phyloP scores from a whole-genome alignment of 1,284 basidiomycete genomes.

The Ganoderma sp. region DNA sequence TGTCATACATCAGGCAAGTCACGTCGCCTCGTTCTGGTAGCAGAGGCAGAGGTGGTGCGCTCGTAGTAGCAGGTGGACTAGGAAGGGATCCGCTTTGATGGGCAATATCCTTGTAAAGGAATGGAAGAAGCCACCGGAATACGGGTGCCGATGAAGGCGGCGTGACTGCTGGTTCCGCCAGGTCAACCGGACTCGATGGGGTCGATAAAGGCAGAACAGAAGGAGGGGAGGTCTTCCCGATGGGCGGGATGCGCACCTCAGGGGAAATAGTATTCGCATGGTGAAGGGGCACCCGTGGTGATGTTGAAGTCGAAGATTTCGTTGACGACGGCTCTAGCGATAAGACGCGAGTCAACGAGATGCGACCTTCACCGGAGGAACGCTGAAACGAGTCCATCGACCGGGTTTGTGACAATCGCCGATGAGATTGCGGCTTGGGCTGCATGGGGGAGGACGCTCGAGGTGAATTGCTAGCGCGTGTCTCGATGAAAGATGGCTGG shows the following conservation, averaged over 20 bases:
- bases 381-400: conserved; percentile 27
- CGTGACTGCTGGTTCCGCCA: conserved; percentile 24
- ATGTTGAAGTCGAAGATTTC: conserved; percentile 6
- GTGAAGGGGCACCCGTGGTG: conserved; percentile 21
- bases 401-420: conserved; percentile 18
- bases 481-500: conserved; percentile 10
- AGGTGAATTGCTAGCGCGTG: conserved; percentile 11
- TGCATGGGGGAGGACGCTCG: conserved; percentile 15
- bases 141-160: conserved; percentile 43
- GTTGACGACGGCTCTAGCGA: conserved; percentile 22
- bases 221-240: conserved; percentile 10
- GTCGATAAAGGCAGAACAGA: conserved; percentile 5
- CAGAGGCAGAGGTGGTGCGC: conserved; percentile 33
- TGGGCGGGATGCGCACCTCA: conserved; percentile 19
- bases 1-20: conserved; percentile 71
- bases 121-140: conserved; percentile 67
- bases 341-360: conserved; percentile 18
- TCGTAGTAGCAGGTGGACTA: conserved; percentile 35
- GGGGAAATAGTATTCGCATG: conserved; percentile 29
- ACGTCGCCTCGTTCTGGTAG: conserved; percentile 63
- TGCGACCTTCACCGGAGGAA: conserved; percentile 13
- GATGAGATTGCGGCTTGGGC: conserved; percentile 5
- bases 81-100: conserved; percentile 23
- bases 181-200: conserved; percentile 15
- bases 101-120: conserved; percentile 42